These are phyloP conservation scores for Metarhizium guizhouense DNA, from an alignment of 2,329 filamentous ascomycete genomes.

Conservation along the genomic window DNA sequence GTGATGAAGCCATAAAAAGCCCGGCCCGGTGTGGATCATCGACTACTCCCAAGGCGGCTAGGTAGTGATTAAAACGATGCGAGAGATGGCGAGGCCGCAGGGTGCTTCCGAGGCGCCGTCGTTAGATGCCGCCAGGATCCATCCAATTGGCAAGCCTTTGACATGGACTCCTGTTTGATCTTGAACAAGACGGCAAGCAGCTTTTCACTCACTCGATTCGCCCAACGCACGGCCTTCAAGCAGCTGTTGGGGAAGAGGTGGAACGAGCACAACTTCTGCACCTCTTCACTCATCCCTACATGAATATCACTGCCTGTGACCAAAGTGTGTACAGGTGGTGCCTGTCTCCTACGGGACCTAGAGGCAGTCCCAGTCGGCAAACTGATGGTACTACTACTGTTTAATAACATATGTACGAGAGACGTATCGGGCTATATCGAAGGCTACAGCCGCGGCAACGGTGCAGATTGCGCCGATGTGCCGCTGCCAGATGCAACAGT, in stretches of 20 bases:
- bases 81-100: constrained; percentile 4
- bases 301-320: background rate
- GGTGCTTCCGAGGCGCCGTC: constrained; percentile 15
- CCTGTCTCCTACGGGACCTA: background rate
- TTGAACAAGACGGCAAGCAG: background rate
- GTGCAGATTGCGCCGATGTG: background rate
- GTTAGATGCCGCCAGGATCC: constrained; percentile 14
- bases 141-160: constrained; percentile 7
- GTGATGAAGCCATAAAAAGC: constrained; percentile 2
- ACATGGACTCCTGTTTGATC: background rate
- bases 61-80: constrained; percentile 3
- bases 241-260: constrained; percentile 3
- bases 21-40: constrained; percentile 3
- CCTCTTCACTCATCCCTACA: background rate
- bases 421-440: background rate
- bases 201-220: background rate
- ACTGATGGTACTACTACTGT: no score
- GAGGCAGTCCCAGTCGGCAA: background rate
- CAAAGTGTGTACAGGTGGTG: background rate
- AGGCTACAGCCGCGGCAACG: background rate
- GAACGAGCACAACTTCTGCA: constrained; percentile 1
- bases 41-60: constrained; percentile 6
- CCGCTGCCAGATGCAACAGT: constrained; percentile 5
- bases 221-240: background rate
- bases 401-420: background rate